A percentile compares a stretch with the other conserved stretches of the same genome.
phyloP scores from a whole-genome alignment of 192 early-diverging fungal species.

The Entomortierella beljakovae region DNA sequence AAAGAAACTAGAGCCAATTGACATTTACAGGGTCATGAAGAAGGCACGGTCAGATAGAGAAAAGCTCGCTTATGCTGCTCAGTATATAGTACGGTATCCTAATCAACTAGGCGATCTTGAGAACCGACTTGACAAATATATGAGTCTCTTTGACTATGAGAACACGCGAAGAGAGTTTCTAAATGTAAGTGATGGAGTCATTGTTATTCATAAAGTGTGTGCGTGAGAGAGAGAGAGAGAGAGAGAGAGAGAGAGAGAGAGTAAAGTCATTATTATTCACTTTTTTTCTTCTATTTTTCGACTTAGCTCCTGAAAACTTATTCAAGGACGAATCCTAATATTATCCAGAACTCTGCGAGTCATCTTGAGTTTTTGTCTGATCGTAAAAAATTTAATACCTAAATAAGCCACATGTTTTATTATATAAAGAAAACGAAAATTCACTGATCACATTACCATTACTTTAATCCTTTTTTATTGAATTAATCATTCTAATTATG shows the following conservation, averaged over 20 bases:
- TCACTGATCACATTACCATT: background rate
- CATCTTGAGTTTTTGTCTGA: slow-evolving; percentile 38
- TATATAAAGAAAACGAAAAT: background rate
- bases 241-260: no score
- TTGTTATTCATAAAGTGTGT: background rate
- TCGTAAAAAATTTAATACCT: slow-evolving; percentile 19
- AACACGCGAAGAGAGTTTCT: slow-evolving; percentile 47
- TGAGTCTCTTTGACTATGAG: slow-evolving; percentile 58
- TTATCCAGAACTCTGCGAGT: background rate
- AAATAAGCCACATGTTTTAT: background rate
- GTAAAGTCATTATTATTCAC: no score
- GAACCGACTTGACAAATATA: slow-evolving; percentile 38
- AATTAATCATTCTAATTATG: slow-evolving; percentile 20
- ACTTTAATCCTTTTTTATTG: background rate
- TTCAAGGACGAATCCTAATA: background rate
- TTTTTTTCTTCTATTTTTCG: background rate
- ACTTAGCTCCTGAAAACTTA: slow-evolving; percentile 27
- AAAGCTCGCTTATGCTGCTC: slow-evolving; percentile 21
- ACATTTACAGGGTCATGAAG: slow-evolving; percentile 26
- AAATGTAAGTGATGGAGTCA: slow-evolving; percentile 34
- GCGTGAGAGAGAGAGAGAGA: no score
- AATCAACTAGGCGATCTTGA: slow-evolving; percentile 22
- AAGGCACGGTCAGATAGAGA: slow-evolving; percentile 31
- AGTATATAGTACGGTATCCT: slow-evolving; percentile 31
- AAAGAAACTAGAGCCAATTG: background rate